phyloP scores from a whole-genome alignment of 495 filamentous ascomycete genomes.

The Opeltia flavorubescens region DNA sequence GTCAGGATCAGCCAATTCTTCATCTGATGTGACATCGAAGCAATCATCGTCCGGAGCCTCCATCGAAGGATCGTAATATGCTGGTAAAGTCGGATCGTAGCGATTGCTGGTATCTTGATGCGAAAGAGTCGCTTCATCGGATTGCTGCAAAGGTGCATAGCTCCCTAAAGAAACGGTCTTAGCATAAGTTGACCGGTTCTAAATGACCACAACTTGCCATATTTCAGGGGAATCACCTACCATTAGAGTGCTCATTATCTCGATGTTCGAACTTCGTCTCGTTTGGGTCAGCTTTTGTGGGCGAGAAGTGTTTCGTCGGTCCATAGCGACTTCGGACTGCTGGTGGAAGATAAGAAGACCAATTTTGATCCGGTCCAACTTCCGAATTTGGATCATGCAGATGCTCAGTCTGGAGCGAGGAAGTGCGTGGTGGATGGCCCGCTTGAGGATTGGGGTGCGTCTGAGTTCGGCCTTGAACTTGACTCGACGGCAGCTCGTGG shows the following conservation, averaged over 20 bases:
- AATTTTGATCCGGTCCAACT: background rate
- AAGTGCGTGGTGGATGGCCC: background rate
- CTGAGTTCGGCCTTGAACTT: background rate
- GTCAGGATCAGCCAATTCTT: conserved; percentile 34
- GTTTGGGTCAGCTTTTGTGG: background rate
- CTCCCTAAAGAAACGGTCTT: background rate
- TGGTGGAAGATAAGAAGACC: background rate
- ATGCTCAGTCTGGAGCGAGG: background rate
- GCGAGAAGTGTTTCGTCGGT: background rate
- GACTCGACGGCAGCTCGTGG: background rate
- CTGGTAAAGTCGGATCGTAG: background rate
- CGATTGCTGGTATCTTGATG: background rate
- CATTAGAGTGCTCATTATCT: background rate
- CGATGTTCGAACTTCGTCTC: background rate
- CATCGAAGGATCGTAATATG: conserved; percentile 12
- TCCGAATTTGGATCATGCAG: background rate
- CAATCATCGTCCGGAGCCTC: conserved; percentile 43
- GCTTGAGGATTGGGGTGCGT: background rate
- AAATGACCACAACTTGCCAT: background rate
- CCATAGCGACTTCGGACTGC: background rate
- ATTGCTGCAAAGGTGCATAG: background rate
- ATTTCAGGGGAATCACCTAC: background rate
- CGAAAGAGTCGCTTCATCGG: background rate
- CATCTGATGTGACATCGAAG: conserved; percentile 53
- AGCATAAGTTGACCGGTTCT: background rate